phyloP scores from a whole-genome alignment of 441 rosid genomes.

The Rhodomyrtus psidioides region DNA sequence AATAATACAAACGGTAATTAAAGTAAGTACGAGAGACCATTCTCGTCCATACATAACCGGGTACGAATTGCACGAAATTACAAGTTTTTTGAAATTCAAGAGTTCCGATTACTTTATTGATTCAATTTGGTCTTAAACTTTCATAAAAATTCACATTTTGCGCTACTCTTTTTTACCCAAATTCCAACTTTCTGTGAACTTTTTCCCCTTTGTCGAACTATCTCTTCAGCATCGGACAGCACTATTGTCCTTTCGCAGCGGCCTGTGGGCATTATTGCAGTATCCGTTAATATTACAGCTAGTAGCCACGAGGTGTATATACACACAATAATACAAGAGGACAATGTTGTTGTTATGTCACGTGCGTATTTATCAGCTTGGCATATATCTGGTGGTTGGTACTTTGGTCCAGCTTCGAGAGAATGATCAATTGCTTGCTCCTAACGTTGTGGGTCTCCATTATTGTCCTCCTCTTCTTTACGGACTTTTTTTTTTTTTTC shows the following conservation, averaged over 20 bases:
- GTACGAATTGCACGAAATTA: background rate
- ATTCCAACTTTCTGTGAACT: background rate
- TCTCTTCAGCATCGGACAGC: background rate
- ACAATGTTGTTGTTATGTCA: background rate
- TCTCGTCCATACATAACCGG: background rate
- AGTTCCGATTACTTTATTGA: background rate
- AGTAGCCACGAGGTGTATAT: background rate
- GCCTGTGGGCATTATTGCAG: background rate
- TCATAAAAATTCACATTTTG: background rate
- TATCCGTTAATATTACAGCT: background rate
- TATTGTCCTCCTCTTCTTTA: background rate
- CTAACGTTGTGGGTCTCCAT: background rate
- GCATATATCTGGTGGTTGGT: background rate
- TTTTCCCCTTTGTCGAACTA: background rate
- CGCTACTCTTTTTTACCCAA: background rate
- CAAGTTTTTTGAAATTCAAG: background rate
- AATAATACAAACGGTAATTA: background rate
- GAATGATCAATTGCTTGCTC: background rate
- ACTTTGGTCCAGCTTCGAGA: background rate
- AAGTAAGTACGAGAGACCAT: rapidly evolving
- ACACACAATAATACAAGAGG: background rate
- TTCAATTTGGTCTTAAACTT: rapidly evolving
- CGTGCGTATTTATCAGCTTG: background rate
- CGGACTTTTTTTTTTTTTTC: background rate
- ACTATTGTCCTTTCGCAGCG: background rate